phyloP scores from a whole-genome alignment of 2,329 filamentous ascomycete genomes.

The Aspergillus brunneoviolaceus region DNA sequence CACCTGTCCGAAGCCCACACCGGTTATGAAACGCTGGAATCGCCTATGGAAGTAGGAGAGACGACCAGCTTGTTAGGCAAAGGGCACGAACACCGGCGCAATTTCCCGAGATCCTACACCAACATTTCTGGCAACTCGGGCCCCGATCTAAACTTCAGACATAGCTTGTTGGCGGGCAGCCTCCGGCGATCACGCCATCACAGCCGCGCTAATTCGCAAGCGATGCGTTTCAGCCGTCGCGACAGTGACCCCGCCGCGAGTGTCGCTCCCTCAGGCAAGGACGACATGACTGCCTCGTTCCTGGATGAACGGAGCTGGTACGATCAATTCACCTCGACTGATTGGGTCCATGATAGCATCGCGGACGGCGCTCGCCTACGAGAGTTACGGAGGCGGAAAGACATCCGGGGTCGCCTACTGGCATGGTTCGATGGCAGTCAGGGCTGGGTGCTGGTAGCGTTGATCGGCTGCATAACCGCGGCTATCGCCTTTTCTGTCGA shows the following conservation, averaged over 20 bases:
- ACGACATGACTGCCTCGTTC: slow-evolving; percentile 57
- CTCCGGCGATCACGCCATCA: slow-evolving; percentile 45
- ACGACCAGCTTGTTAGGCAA: slow-evolving; percentile 37
- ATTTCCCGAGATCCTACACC: slow-evolving; percentile 37
- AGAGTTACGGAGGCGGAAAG: slow-evolving; percentile 75
- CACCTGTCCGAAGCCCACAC: slow-evolving; percentile 33
- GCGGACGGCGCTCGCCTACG: slow-evolving; percentile 89
- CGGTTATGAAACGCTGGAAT: slow-evolving; percentile 33
- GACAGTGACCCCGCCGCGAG: slow-evolving; percentile 44
- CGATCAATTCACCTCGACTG: slow-evolving; percentile 95
- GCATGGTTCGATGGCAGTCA: slow-evolving; percentile 82
- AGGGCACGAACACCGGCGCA: slow-evolving; percentile 16
- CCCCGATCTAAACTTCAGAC: slow-evolving; percentile 34
- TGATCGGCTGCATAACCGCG: slow-evolving; percentile 85
- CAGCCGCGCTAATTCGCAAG: slow-evolving; percentile 52
- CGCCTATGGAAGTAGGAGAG: slow-evolving; percentile 32
- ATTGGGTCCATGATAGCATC: slow-evolving; percentile 98
- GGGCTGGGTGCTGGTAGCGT: slow-evolving; percentile 88
- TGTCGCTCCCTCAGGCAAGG: slow-evolving; percentile 47
- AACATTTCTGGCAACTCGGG: slow-evolving; percentile 34
- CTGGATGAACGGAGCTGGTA: slow-evolving; percentile 94
- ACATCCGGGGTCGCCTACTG: slow-evolving; percentile 75
- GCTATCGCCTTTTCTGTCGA: slow-evolving; percentile 85
- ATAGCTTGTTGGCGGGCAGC: slow-evolving; percentile 36
- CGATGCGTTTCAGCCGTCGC: slow-evolving; percentile 52